Percentiles rank a stretch among this genome's conserved stretches.
These are phyloP conservation scores for Ustilago vetiveriae DNA, from an alignment of 1,284 basidiomycete species.

Conservation along the genomic window DNA sequence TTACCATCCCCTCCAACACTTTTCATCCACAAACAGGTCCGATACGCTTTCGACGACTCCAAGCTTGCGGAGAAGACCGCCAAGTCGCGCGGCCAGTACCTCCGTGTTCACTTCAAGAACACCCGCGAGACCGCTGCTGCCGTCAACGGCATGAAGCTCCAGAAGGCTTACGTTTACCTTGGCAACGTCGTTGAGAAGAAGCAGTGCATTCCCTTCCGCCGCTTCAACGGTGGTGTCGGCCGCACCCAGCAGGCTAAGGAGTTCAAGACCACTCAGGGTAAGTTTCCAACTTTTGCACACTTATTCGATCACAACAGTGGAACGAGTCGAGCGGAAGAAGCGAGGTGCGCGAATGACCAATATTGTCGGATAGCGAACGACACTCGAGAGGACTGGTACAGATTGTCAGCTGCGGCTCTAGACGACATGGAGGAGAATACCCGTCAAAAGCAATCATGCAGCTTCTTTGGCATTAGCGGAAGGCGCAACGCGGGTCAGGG, in stretches of 20 bases:
- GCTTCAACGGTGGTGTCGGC: conserved; percentile 96
- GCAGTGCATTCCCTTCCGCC: conserved; percentile 94
- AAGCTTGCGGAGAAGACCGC: conserved; percentile 66
- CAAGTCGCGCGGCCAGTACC: conserved; percentile 88
- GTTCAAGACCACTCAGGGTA: conserved; percentile 96
- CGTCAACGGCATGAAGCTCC: conserved; percentile 84
- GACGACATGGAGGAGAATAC: no score
- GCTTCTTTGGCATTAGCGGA: no score
- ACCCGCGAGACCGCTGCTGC: conserved; percentile 76
- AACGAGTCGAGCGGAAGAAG: background rate
- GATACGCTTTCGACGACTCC: conserved; percentile 67
- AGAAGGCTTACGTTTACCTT: conserved; percentile 95
- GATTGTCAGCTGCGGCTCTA: no score
- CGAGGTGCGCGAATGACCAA: background rate
- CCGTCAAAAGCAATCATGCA: no score
- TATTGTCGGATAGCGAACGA: no score
- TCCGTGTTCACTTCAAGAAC: conserved; percentile 99
- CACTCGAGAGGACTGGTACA: no score
- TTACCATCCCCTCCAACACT: background rate
- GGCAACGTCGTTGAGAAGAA: conserved; percentile 95
- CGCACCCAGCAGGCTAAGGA: conserved; percentile 97
- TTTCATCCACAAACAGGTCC: conserved; percentile 45
- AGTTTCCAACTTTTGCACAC: conserved; percentile 36
- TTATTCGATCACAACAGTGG: background rate
- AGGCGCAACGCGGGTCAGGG: no score